Conservation (phyloP, 192 early-diverging fungal genomes). For the Coemansia sp. region DNA sequence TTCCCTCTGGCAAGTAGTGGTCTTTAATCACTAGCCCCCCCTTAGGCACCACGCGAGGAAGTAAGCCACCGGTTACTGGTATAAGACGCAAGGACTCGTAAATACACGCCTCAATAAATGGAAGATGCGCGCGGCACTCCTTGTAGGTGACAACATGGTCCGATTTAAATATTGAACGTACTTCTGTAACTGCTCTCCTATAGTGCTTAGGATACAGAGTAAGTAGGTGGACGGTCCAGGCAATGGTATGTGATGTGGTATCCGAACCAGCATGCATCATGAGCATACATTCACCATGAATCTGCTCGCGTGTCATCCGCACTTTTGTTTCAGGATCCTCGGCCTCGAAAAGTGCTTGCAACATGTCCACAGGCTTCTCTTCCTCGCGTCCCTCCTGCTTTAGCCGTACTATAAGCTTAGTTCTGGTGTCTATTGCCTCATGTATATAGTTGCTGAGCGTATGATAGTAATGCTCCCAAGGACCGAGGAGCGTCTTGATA, state of each 20-base stretch:
- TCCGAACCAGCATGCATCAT: constrained; percentile 26
- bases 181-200: constrained; percentile 13
- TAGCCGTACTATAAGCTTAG: constrained; percentile 7
- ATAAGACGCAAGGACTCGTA: constrained; percentile 32
- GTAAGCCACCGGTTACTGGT: constrained; percentile 17
- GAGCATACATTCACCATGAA: constrained; percentile 27
- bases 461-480: constrained; percentile 26
- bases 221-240: constrained; percentile 28
- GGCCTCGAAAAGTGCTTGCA: constrained; percentile 37
- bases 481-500: constrained; percentile 6
- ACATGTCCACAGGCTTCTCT: constrained; percentile 19
- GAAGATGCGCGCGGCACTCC: constrained; percentile 23
- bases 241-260: constrained; percentile 20
- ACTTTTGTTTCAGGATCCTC: constrained; percentile 30
- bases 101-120: constrained; percentile 34
- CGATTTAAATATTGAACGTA: constrained; percentile 15
- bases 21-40: constrained; percentile 25
- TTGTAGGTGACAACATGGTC: constrained; percentile 26
- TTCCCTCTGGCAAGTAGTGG: constrained; percentile 26
- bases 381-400: not conserved
- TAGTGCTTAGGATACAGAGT: constrained; percentile 24
- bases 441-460: constrained; percentile 17
- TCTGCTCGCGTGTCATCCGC: constrained; percentile 23
- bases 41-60: constrained; percentile 28
- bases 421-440: constrained; percentile 17